Evolutionary conservation across 2,329 filamentous ascomycete genomes (phyloP).

Genomic region (Cladosporium halotolerans): DNA sequence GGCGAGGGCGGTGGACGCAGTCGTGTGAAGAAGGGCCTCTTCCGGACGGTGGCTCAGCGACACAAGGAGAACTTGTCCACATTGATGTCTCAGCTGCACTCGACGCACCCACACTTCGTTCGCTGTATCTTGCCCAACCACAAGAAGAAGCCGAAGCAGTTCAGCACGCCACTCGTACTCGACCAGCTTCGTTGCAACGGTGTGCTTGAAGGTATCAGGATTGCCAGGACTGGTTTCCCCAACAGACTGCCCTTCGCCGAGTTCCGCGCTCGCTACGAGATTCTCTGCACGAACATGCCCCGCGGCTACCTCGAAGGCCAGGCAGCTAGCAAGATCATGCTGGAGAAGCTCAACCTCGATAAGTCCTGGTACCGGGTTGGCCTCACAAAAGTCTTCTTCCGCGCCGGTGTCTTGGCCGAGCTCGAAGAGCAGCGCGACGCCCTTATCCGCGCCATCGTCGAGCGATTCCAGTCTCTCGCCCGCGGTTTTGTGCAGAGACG

Average conservation of each 20-base stretch:
- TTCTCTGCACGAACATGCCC: slow-evolving; percentile 81
- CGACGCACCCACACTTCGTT: slow-evolving; percentile 96
- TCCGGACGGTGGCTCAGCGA: slow-evolving; percentile 90
- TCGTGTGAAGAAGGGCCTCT: slow-evolving; percentile 92
- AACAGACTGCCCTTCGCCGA: slow-evolving; percentile 88
- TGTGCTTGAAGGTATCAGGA: slow-evolving; percentile 97
- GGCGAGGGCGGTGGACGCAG: slow-evolving; percentile 57
- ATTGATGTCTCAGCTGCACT: slow-evolving; percentile 88
- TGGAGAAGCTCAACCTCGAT: slow-evolving; percentile 83
- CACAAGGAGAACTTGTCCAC: slow-evolving; percentile 99
- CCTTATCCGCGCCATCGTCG: slow-evolving; percentile 89
- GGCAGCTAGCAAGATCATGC: slow-evolving; percentile 73
- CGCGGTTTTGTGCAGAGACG: slow-evolving; percentile 84
- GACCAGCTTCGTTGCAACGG: slow-evolving; percentile 98
- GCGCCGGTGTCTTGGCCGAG: slow-evolving; percentile 90
- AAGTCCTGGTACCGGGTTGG: slow-evolving; percentile 84
- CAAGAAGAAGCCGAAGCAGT: slow-evolving; percentile 91
- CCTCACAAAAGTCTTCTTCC: slow-evolving; percentile 60
- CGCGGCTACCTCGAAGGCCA: slow-evolving; percentile 90
- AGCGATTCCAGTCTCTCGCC: slow-evolving; percentile 84
- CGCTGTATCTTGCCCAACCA: slow-evolving; percentile 97
- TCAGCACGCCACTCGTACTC: slow-evolving; percentile 84
- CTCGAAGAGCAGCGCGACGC: slow-evolving; percentile 92
- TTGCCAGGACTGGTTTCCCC: slow-evolving; percentile 92
- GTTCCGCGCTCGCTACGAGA: slow-evolving; percentile 92